Percentiles rank a stretch among this genome's conserved stretches.
Conservation (phyloP, 2,329 filamentous ascomycete genomes). For the Ceratocystis harringtonii region DNA sequence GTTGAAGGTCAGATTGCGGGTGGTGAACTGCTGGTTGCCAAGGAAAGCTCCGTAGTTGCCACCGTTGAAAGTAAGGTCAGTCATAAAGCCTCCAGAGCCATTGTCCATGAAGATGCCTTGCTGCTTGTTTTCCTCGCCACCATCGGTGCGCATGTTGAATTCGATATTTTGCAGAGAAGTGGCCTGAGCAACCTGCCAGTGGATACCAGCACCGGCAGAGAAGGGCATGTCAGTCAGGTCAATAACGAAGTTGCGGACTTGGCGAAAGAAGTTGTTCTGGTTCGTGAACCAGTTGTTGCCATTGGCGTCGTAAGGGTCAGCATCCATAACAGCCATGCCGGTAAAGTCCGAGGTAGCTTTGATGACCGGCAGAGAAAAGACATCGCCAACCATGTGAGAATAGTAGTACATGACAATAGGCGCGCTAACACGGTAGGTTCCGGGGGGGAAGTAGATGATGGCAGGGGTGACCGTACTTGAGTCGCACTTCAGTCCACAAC, state of each 20-base stretch:
- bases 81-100: constrained; percentile 71
- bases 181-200: constrained; percentile 77
- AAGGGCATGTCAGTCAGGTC: constrained; percentile 53
- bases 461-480: constrained; percentile 73
- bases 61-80: constrained; percentile 69
- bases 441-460: constrained; percentile 80
- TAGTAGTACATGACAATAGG: constrained; percentile 83
- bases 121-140: constrained; percentile 49
- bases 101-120: constrained; percentile 76
- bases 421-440: constrained; percentile 66
- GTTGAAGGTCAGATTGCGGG: constrained; percentile 69
- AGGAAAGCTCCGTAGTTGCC: constrained; percentile 65
- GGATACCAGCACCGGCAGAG: constrained; percentile 52
- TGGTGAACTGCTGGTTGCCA: constrained; percentile 78
- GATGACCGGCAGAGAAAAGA: constrained; percentile 53
- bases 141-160: constrained; percentile 61
- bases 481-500: constrained; percentile 70
- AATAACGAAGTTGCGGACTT: constrained; percentile 68
- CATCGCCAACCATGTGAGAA: constrained; percentile 81
- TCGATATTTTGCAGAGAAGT: constrained; percentile 67
- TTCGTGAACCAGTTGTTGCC: constrained; percentile 66
- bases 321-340: constrained; percentile 84
- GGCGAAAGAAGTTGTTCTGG: constrained; percentile 72
- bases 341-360: constrained; percentile 57
- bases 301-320: constrained; percentile 61